A percentile compares a stretch with the other conserved stretches of the same genome.
Evolutionary conservation across 345 rosid species (phyloP).

Genomic region (Aegle marmelos): DNA sequence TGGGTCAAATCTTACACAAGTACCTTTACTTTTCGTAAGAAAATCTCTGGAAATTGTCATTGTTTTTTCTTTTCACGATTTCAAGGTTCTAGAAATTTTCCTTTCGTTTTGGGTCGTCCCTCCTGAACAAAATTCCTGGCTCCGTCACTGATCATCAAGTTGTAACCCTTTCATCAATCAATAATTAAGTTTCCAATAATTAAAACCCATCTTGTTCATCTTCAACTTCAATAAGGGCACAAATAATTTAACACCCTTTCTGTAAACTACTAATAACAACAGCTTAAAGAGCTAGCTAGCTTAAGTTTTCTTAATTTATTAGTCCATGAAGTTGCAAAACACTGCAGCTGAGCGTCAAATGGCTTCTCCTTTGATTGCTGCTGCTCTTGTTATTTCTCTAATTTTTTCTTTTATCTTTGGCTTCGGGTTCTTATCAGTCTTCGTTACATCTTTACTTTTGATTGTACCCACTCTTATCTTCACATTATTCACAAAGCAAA

Average conservation of each 20-base stretch:
- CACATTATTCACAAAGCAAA: conserved; percentile 22
- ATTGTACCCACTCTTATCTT: conserved; percentile 28
- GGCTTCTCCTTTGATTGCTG: conserved; percentile 28
- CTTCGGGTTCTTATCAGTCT: conserved; percentile 27
- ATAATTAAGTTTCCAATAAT: background rate
- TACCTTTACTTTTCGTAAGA: background rate
- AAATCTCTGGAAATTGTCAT: background rate
- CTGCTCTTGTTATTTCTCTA: conserved; percentile 24
- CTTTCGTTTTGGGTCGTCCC: no score
- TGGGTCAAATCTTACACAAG: background rate
- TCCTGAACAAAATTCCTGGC: no score
- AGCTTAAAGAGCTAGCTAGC: no score
- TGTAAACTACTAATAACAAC: no score
- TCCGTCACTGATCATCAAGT: background rate
- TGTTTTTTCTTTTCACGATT: background rate
- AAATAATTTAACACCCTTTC: no score
- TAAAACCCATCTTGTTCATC: no score
- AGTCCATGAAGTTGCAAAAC: no score
- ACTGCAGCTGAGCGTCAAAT: conserved; percentile 18
- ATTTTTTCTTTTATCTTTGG: conserved; percentile 29
- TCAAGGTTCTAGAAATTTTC: background rate
- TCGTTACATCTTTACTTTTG: conserved; percentile 34
- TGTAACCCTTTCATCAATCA: background rate
- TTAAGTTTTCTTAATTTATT: no score
- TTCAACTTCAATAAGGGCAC: no score